Evolutionary conservation across 192 early-diverging fungal species (phyloP).

Genomic region (Diversispora eburnea): DNA sequence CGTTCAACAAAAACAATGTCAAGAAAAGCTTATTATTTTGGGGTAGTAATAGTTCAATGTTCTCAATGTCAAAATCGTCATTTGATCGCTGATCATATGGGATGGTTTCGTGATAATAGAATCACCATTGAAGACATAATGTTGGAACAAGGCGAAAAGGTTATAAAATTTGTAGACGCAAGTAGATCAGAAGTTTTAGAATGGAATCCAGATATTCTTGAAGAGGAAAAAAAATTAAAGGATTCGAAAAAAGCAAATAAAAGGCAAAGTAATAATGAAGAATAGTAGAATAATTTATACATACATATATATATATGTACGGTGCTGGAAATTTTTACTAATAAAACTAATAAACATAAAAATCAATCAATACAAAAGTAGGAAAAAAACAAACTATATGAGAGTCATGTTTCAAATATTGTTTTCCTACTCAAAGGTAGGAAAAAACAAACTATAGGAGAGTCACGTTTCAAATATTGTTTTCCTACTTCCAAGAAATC

Average conservation of each 20-base stretch:
- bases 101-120: slow-evolving; percentile 79
- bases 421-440: slow-evolving; percentile 1
- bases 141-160: slow-evolving; percentile 63
- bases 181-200: slow-evolving; percentile 3
- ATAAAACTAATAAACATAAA: neutral
- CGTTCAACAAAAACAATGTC: slow-evolving; percentile 90
- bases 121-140: slow-evolving; percentile 82
- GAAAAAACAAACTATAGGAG: slow-evolving; percentile 4
- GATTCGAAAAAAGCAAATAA: neutral
- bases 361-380: neutral
- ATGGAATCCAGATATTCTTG: neutral
- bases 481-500: slow-evolving; percentile 9
- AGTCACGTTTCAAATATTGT: neutral
- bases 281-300: neutral
- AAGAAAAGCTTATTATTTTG: slow-evolving; percentile 81
- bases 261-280: neutral
- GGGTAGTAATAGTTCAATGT: slow-evolving; percentile 94
- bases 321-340: neutral
- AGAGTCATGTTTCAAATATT: neutral
- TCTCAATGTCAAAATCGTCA: slow-evolving; percentile 87
- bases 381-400: slow-evolving; percentile 2
- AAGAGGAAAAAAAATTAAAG: neutral
- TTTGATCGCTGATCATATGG: slow-evolving; percentile 95
- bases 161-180: neutral
- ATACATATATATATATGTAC: neutral